Conservation (phyloP, 371 early-diverging fungal genomes). For the Syncephalastrum contaminatum region DNA sequence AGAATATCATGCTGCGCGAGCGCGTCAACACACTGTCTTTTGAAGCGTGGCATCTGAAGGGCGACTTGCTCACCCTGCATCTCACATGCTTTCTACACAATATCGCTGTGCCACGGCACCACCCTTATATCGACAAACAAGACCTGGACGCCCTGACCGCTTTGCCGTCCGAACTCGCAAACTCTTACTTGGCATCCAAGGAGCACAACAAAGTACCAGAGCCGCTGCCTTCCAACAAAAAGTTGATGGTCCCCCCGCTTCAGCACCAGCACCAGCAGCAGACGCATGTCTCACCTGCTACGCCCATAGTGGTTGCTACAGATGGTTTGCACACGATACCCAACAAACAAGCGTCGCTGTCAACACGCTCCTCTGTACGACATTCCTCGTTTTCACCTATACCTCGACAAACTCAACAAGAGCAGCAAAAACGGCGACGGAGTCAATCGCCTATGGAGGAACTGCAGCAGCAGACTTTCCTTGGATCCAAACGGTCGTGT, state of each 20-base stretch:
- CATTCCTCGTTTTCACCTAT: too few species aligned
- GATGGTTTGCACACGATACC: slow-evolving; percentile 3
- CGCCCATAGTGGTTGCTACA: background rate
- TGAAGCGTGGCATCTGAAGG: slow-evolving; percentile 52
- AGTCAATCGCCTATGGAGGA: too few species aligned
- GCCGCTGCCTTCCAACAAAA: too few species aligned
- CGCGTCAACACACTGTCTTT: slow-evolving; percentile 38
- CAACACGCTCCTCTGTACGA: too few species aligned
- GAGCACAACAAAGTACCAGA: background rate
- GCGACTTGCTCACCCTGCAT: slow-evolving; percentile 40
- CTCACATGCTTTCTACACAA: slow-evolving; percentile 22
- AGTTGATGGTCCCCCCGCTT: slow-evolving; percentile 23
- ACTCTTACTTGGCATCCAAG: slow-evolving; percentile 15
- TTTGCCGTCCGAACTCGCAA: slow-evolving; percentile 26
- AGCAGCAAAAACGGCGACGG: too few species aligned
- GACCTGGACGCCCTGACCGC: slow-evolving; percentile 19
- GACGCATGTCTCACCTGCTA: background rate
- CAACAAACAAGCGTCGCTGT: too few species aligned
- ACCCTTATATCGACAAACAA: slow-evolving; percentile 16
- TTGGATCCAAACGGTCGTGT: background rate
- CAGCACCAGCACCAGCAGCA: slow-evolving; percentile 13
- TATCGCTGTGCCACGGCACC: slow-evolving; percentile 16
- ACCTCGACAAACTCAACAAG: too few species aligned
- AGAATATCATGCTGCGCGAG: slow-evolving; percentile 38
- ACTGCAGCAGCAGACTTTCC: background rate